phyloP scores from a whole-genome alignment of 352 stramenopile species.

The Globisporangium orthogonon region DNA sequence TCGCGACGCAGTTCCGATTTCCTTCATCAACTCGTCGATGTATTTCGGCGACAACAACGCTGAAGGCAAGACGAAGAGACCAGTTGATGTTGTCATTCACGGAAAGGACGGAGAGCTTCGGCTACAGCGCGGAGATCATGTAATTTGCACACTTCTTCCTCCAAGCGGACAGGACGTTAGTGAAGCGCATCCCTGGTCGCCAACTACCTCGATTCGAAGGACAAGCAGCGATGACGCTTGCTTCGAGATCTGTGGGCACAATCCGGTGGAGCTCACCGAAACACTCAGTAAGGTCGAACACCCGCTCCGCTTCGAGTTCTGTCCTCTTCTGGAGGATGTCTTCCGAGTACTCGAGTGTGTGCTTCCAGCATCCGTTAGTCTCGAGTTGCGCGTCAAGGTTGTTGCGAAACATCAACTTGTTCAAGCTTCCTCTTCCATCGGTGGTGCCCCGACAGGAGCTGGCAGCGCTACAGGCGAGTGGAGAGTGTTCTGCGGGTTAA shows the following conservation, averaged over 20 bases:
- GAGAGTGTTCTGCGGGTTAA: constrained; percentile 7
- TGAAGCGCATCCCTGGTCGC: constrained; percentile 6
- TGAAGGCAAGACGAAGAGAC: not conserved
- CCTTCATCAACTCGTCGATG: not conserved
- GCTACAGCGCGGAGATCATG: constrained; percentile 25
- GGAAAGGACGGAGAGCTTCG: constrained; percentile 20
- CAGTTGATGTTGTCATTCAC: constrained; percentile 40
- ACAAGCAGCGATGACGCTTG: constrained; percentile 12
- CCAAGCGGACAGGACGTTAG: constrained; percentile 4
- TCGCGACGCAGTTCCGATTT: constrained; percentile 34
- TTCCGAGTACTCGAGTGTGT: constrained; percentile 26
- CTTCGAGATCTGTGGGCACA: constrained; percentile 26
- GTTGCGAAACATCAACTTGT: constrained; percentile 1
- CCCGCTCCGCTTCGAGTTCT: constrained; percentile 23
- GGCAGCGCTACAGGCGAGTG: constrained; percentile 4
- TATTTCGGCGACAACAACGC: not conserved
- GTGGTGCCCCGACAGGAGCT: not conserved
- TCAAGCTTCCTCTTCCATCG: not conserved
- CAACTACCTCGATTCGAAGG: constrained; percentile 21
- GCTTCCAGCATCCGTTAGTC: constrained; percentile 14
- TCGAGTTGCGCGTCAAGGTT: constrained; percentile 6
- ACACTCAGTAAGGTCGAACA: constrained; percentile 32
- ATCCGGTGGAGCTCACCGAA: constrained; percentile 11
- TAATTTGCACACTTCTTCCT: constrained; percentile 27
- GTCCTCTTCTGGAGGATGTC: constrained; percentile 24